Evolutionary conservation across 1,139 yeast genomes (phyloP).

Genomic region (Lodderomyces theae): DNA sequence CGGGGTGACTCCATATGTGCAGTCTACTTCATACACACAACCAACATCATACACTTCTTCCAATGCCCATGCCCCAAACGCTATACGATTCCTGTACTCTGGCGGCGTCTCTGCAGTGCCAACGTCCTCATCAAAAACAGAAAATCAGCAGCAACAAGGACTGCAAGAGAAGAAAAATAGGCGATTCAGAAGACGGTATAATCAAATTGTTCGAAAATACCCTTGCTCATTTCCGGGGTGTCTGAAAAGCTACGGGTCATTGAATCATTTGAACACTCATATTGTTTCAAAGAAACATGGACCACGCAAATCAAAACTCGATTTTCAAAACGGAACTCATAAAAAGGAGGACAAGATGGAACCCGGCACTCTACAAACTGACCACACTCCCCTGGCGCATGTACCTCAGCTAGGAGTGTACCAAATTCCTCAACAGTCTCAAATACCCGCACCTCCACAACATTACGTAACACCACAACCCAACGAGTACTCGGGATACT

Average conservation of each 20-base stretch:
- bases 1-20: no score
- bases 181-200: constrained; percentile 64
- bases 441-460: constrained; percentile 9
- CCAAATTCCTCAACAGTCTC: constrained; percentile 7
- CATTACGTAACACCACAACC: constrained; percentile 6
- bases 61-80: constrained; percentile 1
- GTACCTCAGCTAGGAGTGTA: constrained; percentile 3
- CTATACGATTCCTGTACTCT: constrained; percentile 5
- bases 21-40: constrained; percentile 5
- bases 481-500: constrained; percentile 16
- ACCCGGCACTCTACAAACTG: constrained; percentile 2
- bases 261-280: constrained; percentile 77
- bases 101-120: neutral
- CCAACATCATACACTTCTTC: constrained; percentile 1
- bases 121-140: constrained; percentile 1
- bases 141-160: constrained; percentile 16
- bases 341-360: constrained; percentile 9
- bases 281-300: constrained; percentile 74
- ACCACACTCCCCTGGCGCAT: neutral
- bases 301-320: constrained; percentile 63
- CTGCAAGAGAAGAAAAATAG: constrained; percentile 23
- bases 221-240: constrained; percentile 61
- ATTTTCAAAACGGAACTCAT: constrained; percentile 41
- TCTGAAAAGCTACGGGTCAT: constrained; percentile 69
- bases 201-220: constrained; percentile 68